Percentiles rank a stretch among this genome's conserved stretches.
Conservation (phyloP, 345 rosid genomes). For the Kernera saxatilis region DNA sequence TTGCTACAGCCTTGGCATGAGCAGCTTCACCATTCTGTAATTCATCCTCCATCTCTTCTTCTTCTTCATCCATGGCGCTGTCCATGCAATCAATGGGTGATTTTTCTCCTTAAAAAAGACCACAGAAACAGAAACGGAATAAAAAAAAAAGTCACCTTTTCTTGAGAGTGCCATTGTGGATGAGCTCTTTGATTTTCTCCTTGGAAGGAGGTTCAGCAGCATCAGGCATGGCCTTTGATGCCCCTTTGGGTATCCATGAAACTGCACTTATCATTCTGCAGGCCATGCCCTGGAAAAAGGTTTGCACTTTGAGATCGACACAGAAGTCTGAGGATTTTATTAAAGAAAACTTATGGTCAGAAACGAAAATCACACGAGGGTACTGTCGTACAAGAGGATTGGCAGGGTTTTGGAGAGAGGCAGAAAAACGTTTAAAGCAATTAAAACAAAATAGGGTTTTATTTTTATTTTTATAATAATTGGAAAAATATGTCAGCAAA, state of each 20-base stretch:
- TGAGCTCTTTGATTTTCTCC: constrained; percentile 63
- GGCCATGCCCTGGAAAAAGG: too few species aligned
- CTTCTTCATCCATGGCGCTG: constrained; percentile 16
- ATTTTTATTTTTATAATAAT: too few species aligned
- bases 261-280: constrained; percentile 63
- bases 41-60: constrained; percentile 43
- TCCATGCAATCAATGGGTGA: neutral
- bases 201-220: constrained; percentile 62
- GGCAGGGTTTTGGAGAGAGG: too few species aligned
- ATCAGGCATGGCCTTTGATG: constrained; percentile 45
- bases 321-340: too few species aligned
- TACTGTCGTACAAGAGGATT: too few species aligned
- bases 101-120: neutral
- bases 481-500: too few species aligned
- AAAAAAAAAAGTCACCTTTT: constrained; percentile 31
- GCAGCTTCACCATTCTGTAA: constrained; percentile 33
- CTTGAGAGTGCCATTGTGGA: constrained; percentile 37
- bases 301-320: too few species aligned
- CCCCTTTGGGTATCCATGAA: constrained; percentile 83
- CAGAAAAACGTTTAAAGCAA: too few species aligned
- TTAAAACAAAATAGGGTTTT: too few species aligned
- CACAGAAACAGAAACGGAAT: neutral
- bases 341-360: too few species aligned
- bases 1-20: constrained; percentile 58
- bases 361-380: too few species aligned